Conservation (phyloP, 148 eudicot genomes). For the Agrostemma githago region DNA sequence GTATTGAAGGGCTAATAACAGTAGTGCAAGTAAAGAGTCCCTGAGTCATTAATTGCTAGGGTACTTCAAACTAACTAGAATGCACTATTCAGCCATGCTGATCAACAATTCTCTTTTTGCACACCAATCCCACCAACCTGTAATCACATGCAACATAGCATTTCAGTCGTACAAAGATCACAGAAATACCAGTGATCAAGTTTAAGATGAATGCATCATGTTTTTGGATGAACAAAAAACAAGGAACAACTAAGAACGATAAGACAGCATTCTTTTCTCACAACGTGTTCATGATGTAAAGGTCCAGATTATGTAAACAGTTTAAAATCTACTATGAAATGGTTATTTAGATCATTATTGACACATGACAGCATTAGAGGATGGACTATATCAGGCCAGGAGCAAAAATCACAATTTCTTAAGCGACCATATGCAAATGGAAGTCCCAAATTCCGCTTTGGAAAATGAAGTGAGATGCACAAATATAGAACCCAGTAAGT, state of each 20-base stretch:
- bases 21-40: no score
- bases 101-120: background rate
- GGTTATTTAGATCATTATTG: background rate
- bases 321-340: background rate
- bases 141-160: background rate
- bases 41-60: background rate
- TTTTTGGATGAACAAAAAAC: background rate
- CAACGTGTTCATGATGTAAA: background rate
- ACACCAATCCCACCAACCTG: background rate
- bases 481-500: background rate
- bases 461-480: background rate
- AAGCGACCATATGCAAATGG: background rate
- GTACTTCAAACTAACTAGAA: background rate
- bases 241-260: background rate
- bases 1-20: no score
- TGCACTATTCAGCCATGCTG: background rate
- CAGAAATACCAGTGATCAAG: background rate
- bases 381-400: background rate
- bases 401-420: background rate
- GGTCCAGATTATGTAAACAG: background rate
- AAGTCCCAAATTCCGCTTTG: background rate
- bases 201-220: background rate
- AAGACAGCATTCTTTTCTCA: background rate
- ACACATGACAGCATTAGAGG: background rate
- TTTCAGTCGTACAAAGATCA: background rate